phyloP scores from a whole-genome alignment of 345 rosid genomes.

The Gossypium sturtianum region DNA sequence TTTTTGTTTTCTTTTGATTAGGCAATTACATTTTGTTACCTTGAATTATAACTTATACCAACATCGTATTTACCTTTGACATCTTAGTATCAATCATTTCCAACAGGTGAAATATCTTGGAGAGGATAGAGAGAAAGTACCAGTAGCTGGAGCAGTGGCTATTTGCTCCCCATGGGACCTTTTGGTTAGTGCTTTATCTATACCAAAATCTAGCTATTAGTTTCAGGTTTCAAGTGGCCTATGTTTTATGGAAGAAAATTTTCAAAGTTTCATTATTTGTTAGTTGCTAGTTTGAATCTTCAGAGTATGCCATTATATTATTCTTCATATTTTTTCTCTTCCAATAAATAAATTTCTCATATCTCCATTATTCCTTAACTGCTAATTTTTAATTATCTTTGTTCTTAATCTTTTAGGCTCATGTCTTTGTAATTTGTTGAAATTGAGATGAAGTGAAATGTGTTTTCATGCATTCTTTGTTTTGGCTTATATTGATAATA shows the following conservation, averaged over 20 bases:
- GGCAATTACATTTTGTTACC: background rate
- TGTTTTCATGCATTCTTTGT: background rate
- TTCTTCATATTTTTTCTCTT: background rate
- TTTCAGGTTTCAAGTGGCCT: background rate
- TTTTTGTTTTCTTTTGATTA: background rate
- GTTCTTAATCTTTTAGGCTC: background rate
- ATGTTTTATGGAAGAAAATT: background rate
- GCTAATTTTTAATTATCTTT: background rate
- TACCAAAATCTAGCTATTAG: background rate
- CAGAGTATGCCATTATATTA: background rate
- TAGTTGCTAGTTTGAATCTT: background rate
- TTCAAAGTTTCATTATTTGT: background rate
- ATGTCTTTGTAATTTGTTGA: background rate
- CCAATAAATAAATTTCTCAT: background rate
- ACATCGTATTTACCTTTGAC: background rate
- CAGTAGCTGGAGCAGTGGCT: conserved; percentile 75
- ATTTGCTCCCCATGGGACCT: conserved; percentile 94
- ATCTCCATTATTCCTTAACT: background rate
- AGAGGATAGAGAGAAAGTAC: conserved; percentile 67
- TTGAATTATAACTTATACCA: background rate
- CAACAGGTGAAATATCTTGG: conserved; percentile 93
- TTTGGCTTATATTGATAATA: background rate
- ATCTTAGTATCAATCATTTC: background rate
- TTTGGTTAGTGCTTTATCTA: conserved; percentile 49
- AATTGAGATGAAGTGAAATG: background rate